Conservation (phyloP, 345 rosid species). For the Draba incana region DNA sequence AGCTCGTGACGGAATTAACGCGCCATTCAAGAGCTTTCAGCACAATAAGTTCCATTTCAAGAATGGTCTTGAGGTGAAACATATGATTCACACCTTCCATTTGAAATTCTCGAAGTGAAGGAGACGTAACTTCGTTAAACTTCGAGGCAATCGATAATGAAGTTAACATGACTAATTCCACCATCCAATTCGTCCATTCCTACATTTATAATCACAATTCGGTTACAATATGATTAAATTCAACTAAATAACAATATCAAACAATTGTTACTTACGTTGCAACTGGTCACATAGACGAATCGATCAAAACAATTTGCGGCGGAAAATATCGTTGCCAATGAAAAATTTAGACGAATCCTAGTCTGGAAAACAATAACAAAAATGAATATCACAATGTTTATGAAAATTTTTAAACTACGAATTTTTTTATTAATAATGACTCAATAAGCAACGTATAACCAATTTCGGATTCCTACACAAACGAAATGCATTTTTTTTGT, state of each 20-base stretch:
- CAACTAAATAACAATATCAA: too few relatives aligned
- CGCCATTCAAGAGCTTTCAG: conserved; percentile 64
- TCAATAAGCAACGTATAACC: too few relatives aligned
- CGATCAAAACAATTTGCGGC: conserved; percentile 34
- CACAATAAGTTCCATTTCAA: conserved; percentile 64
- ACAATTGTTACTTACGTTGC: conserved; percentile 48
- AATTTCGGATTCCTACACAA: too few relatives aligned
- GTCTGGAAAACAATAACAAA: conserved; percentile 16
- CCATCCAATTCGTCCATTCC: conserved; percentile 80
- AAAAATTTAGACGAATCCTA: conserved; percentile 7
- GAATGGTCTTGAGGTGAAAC: conserved; percentile 56
- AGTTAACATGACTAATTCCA: conserved; percentile 58
- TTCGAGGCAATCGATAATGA: conserved; percentile 75
- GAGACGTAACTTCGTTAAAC: conserved; percentile 54
- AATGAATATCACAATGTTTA: too few relatives aligned
- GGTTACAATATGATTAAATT: too few relatives aligned
- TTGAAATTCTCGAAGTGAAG: conserved; percentile 62
- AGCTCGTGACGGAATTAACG: conserved; percentile 52
- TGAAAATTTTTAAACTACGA: too few relatives aligned
- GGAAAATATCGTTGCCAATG: conserved; percentile 31
- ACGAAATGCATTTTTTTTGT: too few relatives aligned
- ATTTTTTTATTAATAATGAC: too few relatives aligned
- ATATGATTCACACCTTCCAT: conserved; percentile 63
- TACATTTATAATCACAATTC: conserved; percentile 3
- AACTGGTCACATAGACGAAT: conserved; percentile 30